phyloP scores from a whole-genome alignment of 2,329 filamentous ascomycete species.

The Metarhizium rileyi region DNA sequence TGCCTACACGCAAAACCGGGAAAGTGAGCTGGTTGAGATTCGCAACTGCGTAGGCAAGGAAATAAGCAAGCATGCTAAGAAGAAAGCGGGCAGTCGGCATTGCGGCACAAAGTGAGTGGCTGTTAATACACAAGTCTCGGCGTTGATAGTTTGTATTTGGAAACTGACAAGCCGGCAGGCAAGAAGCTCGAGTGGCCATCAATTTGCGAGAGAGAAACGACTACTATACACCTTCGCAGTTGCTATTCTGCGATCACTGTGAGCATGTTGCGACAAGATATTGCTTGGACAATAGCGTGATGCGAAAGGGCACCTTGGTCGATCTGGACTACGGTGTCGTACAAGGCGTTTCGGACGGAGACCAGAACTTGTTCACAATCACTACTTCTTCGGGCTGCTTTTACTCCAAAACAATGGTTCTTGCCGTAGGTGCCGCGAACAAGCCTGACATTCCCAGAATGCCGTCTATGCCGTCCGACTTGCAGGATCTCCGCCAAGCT shows the following conservation, averaged over 20 bases:
- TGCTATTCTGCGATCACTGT: slow-evolving; percentile 55
- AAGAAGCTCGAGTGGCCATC: slow-evolving; percentile 40
- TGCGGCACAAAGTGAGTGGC: slow-evolving; percentile 33
- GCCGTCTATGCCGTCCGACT: slow-evolving; percentile 20
- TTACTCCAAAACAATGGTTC: slow-evolving; percentile 53
- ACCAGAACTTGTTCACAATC: slow-evolving; percentile 55
- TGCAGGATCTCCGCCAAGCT: slow-evolving; percentile 27
- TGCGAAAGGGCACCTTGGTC: slow-evolving; percentile 49
- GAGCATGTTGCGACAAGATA: slow-evolving; percentile 47
- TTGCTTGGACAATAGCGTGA: slow-evolving; percentile 31
- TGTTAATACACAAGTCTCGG: too few species aligned
- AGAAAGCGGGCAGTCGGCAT: slow-evolving; percentile 35
- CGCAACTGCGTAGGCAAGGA: slow-evolving; percentile 68
- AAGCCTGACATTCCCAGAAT: slow-evolving; percentile 38
- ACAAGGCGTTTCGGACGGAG: slow-evolving; percentile 30
- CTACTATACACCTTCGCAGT: slow-evolving; percentile 55
- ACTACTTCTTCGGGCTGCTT: slow-evolving; percentile 43
- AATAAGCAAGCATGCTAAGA: slow-evolving; percentile 69
- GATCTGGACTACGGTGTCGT: slow-evolving; percentile 51
- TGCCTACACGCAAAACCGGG: slow-evolving; percentile 50
- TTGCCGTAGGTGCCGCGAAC: slow-evolving; percentile 63
- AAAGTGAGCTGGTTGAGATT: slow-evolving; percentile 59
- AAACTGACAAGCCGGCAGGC: slow-evolving; percentile 14
- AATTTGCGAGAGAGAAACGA: slow-evolving; percentile 60
- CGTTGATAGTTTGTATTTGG: not conserved